Conservation (phyloP, 179 eudicot species). For the Vitellaria paradoxa region DNA sequence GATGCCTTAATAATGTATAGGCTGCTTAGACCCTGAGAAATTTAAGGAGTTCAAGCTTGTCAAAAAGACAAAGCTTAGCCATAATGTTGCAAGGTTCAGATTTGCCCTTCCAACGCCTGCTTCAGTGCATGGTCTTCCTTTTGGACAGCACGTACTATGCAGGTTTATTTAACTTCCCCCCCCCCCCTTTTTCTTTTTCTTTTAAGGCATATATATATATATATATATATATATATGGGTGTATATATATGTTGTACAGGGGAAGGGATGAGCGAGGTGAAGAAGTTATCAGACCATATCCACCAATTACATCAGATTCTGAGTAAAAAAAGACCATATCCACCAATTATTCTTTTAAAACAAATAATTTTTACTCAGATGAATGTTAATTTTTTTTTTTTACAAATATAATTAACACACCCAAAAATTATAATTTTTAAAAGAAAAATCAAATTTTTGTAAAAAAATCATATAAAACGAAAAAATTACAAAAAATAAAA, state of each 20-base stretch:
- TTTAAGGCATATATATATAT: no score
- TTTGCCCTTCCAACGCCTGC: conserved; percentile 83
- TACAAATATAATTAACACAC: no score
- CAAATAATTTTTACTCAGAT: no score
- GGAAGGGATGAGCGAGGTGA: conserved; percentile 78
- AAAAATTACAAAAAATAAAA: no score
- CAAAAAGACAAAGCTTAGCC: conserved; percentile 73
- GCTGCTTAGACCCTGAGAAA: conserved; percentile 71
- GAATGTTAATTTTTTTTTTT: no score
- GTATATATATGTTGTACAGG: conserved; percentile 21
- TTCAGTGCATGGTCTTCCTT: conserved; percentile 91
- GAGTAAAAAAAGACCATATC: no score
- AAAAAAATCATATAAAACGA: no score
- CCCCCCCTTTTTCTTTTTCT: no score
- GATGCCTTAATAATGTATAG: conserved; percentile 22
- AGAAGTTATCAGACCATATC: conserved; percentile 59
- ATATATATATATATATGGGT: no score
- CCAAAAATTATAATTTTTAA: no score
- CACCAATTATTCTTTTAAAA: no score
- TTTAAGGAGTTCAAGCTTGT: conserved; percentile 88
- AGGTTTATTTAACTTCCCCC: conserved; percentile 53
- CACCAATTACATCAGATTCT: conserved; percentile 81
- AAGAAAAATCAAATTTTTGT: no score
- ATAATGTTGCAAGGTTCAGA: conserved; percentile 88
- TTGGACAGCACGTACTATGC: conserved; percentile 97